Conservation (phyloP, 2,329 filamentous ascomycete species). For the Alternaria arborescens region DNA sequence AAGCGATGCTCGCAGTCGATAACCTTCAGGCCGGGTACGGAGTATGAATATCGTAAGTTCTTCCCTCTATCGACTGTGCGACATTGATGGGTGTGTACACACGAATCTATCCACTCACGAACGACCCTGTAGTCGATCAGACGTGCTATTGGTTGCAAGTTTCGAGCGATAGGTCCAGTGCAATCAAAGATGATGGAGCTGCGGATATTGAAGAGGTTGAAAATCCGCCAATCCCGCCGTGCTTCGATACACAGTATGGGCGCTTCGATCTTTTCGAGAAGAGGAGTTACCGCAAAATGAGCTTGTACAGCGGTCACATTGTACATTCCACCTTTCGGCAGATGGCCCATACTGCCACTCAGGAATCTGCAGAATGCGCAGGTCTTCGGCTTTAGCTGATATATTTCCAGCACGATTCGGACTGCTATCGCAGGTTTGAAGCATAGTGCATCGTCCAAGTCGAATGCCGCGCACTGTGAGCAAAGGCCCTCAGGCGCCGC, state of each 20-base stretch:
- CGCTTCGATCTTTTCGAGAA: slow-evolving; percentile 2
- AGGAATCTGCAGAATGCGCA: not conserved
- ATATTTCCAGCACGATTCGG: not conserved
- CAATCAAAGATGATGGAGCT: not conserved
- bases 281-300: not conserved
- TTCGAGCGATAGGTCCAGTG: not conserved
- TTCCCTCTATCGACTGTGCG: too few relatives aligned
- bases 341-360: not conserved
- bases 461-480: not conserved
- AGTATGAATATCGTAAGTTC: too few relatives aligned
- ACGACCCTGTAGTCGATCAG: not conserved
- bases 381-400: not conserved
- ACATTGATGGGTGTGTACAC: not conserved
- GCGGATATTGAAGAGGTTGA: not conserved
- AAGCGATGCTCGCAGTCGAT: not conserved
- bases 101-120: not conserved
- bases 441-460: not conserved
- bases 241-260: not conserved
- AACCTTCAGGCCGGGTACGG: not conserved
- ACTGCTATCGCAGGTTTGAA: not conserved
- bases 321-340: not conserved
- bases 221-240: not conserved
- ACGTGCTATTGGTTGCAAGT: not conserved
- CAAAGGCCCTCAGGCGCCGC: not conserved
- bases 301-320: not conserved